Conservation (phyloP, 1,139 yeast genomes). For the Eremothecium cymbalariae region DNA sequence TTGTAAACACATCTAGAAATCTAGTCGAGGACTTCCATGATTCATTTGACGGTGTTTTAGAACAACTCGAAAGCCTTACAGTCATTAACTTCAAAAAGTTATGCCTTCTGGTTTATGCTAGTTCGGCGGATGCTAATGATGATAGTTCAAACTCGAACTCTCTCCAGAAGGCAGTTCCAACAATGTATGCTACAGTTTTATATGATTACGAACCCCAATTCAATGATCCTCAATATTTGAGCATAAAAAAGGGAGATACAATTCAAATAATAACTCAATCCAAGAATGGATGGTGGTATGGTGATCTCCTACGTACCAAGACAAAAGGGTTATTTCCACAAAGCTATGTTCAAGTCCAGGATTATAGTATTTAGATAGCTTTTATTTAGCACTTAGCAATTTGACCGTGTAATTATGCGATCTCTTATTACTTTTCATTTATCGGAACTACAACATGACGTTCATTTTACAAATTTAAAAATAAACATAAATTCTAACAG, state of each 20-base stretch:
- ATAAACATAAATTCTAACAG: no score
- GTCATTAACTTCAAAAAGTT: slow-evolving; percentile 6
- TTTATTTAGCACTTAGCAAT: neutral
- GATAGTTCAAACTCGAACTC: slow-evolving; percentile 1
- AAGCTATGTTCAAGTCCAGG: slow-evolving; percentile 9
- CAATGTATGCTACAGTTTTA: slow-evolving; percentile 9
- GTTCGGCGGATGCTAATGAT: no score
- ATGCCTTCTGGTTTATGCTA: slow-evolving; percentile 3
- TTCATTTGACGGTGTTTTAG: slow-evolving; percentile 5
- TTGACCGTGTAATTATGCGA: no score
- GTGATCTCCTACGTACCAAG: slow-evolving; percentile 10
- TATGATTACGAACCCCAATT: slow-evolving; percentile 5
- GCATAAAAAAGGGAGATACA: slow-evolving; percentile 9
- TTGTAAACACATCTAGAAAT: slow-evolving; percentile 5
- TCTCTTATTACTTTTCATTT: no score
- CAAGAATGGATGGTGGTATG: slow-evolving; percentile 14
- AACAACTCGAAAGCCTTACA: slow-evolving; percentile 3
- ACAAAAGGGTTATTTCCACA: slow-evolving; percentile 11
- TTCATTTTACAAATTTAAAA: no score
- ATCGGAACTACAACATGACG: no score
- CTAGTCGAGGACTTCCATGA: slow-evolving; percentile 6
- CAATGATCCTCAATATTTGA: slow-evolving; percentile 4
- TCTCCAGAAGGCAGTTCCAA: slow-evolving; percentile 5
- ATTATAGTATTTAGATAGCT: neutral
- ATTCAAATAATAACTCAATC: slow-evolving; percentile 10